phyloP scores from a whole-genome alignment of 164 flowering plant species.

The Piper longum region DNA sequence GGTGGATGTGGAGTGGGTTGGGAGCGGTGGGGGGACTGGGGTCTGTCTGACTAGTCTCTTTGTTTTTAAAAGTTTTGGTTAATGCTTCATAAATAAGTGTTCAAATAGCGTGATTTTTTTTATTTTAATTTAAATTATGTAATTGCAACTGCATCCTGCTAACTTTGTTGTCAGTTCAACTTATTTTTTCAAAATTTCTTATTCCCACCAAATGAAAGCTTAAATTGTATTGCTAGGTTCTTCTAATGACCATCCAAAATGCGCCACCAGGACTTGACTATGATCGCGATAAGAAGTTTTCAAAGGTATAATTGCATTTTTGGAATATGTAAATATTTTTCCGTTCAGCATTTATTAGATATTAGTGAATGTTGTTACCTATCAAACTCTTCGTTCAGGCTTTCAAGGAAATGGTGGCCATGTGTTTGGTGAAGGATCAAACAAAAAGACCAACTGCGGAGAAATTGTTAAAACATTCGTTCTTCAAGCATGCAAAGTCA shows the following conservation, averaged over 20 bases:
- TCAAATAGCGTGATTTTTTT: too few relatives aligned
- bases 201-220: neutral
- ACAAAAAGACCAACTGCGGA: conserved; percentile 94
- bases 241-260: conserved; percentile 38
- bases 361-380: conserved; percentile 12
- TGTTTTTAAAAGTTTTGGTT: too few relatives aligned
- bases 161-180: too few relatives aligned
- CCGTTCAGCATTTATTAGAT: too few relatives aligned
- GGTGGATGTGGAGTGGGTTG: too few relatives aligned
- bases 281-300: conserved; percentile 91
- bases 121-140: too few relatives aligned
- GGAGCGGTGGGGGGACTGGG: too few relatives aligned
- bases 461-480: conserved; percentile 78
- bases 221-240: conserved; percentile 18
- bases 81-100: too few relatives aligned
- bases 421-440: conserved; percentile 99
- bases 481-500: conserved; percentile 82
- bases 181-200: too few relatives aligned
- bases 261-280: conserved; percentile 74
- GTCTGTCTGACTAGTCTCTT: too few relatives aligned
- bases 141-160: too few relatives aligned
- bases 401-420: conserved; percentile 99
- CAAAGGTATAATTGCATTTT: conserved; percentile 50
- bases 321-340: too few relatives aligned
- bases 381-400: conserved; percentile 49